Base-by-base conservation (phyloP, 208 protist genomes). In the Trypanosoma avium region DNA sequence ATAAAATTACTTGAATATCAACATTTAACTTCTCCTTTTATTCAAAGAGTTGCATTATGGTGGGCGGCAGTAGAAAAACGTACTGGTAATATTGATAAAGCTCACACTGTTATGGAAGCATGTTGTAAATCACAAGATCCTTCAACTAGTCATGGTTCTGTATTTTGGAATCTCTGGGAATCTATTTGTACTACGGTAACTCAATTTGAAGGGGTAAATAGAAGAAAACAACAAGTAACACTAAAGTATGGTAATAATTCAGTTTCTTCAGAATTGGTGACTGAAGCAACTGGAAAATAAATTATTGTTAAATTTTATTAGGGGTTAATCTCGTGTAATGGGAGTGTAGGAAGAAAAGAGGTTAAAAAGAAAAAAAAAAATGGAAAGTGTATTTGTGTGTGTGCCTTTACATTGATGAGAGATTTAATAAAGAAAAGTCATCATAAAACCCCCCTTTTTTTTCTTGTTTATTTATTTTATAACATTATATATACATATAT, bases 81-180 rank as follows among this genome's bases (percentile, higher is more conserved):
- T 13, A 73, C 64, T 12, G 79, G 77, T 9, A 79, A 92, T 50
- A 46, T 50, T 1, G 59, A 57, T 32, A 72, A 67, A 45, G 88
- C 85, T 2, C 77, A 90, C 35, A 68, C 70, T 4, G 70, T 95
- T 13, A 56, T 95, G 52, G 76, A 86, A 24, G 83, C 83, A 4
- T 92, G 83, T 54, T 78, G 74, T 24, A 77, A 85, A 35, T 90
- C 78, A 21, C 88, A 95, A 56, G 69, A 90, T 40, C 88, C 88
- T 5, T 43, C 50, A 8, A 83, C 70, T 27, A 30, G 55, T 13
- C 73, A 83, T 53, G 88, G 85, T 15, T 53, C 67, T 38, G 63
- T 79, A 22, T 95, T 86, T 64, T 95, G 88, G 86, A 61, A 61
- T 17, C 60, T 86, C 35, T 95, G 88, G 86, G 81, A 92, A 53